Conservation (phyloP, 2,329 filamentous ascomycete species). For the Arachnomyces sp. region DNA sequence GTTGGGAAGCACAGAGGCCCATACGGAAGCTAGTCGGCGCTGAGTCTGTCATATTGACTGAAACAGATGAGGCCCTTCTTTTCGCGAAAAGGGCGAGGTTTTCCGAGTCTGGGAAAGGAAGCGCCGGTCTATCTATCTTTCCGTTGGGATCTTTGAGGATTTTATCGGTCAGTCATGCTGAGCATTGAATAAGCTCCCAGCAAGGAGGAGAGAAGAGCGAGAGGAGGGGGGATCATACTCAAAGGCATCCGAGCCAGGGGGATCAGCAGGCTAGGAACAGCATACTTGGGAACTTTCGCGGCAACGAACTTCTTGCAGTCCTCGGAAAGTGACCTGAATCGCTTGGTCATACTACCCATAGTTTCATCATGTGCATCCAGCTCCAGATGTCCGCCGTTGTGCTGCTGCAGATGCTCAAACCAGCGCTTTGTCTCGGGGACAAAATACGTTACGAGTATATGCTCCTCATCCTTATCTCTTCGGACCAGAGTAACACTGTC, state of each 20-base stretch:
- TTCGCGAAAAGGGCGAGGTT: conserved; percentile 54
- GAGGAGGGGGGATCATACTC: conserved; percentile 27
- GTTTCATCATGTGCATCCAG: too few relatives aligned
- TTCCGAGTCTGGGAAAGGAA: conserved; percentile 73
- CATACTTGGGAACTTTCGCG: conserved; percentile 42
- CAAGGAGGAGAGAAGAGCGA: background rate
- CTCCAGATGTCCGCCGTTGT: conserved; percentile 48
- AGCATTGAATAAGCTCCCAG: background rate
- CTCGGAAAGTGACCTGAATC: background rate
- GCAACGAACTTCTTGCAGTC: conserved; percentile 5
- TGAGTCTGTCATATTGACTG: conserved; percentile 53
- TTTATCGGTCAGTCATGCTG: background rate
- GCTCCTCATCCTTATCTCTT: conserved; percentile 77
- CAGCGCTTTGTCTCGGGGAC: conserved; percentile 74
- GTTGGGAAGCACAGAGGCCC: conserved; percentile 62
- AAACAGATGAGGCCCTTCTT: conserved; percentile 42
- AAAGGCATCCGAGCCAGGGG: conserved; percentile 62
- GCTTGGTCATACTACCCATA: too few relatives aligned
- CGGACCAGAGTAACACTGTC: conserved; percentile 82
- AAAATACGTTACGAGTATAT: conserved; percentile 79
- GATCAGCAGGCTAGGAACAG: conserved; percentile 67
- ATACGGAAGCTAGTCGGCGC: conserved; percentile 60
- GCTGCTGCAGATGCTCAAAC: conserved; percentile 61
- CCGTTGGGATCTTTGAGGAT: conserved; percentile 58
- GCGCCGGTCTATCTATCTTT: conserved; percentile 70